Evolutionary conservation across 2,329 filamentous ascomycete genomes (phyloP).

Genomic region (Scytalidium sp.): DNA sequence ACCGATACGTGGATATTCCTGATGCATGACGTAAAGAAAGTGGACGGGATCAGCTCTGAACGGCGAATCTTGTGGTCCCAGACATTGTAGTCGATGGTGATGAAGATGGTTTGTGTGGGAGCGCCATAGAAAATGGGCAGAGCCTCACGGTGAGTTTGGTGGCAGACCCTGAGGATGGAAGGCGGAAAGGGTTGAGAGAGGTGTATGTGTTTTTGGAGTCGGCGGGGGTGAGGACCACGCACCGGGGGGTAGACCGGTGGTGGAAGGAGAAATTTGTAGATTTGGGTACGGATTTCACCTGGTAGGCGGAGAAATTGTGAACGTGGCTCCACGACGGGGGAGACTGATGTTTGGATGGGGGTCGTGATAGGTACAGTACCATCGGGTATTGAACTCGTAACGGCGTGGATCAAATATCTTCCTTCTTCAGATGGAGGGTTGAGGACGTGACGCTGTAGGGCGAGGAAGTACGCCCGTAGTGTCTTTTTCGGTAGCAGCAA

Average conservation of each 20-base stretch:
- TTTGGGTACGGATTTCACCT: conserved; percentile 19
- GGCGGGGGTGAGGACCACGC: conserved; percentile 22
- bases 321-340: background rate
- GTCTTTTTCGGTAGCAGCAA: conserved; percentile 20
- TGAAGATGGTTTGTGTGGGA: conserved; percentile 14
- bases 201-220: conserved; percentile 21
- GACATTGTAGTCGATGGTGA: conserved; percentile 22
- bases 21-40: conserved; percentile 18
- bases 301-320: conserved; percentile 19
- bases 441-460: conserved; percentile 18
- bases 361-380: background rate
- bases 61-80: conserved; percentile 24
- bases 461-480: conserved; percentile 18
- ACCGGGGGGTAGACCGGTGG: conserved; percentile 12
- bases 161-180: conserved; percentile 17
- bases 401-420: too few relatives aligned
- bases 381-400: background rate
- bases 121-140: conserved; percentile 23
- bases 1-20: conserved; percentile 20
- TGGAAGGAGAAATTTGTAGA: conserved; percentile 16
- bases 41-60: conserved; percentile 17
- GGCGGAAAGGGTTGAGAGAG: conserved; percentile 19
- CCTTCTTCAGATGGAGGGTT: conserved; percentile 12
- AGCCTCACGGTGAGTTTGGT: conserved; percentile 20
- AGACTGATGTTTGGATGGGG: conserved; percentile 2